Evolutionary conservation across 768 basidiomycete genomes (phyloP), one percentile per base, ranked within the genome.

Genomic region (Suillus discolor): DNA sequence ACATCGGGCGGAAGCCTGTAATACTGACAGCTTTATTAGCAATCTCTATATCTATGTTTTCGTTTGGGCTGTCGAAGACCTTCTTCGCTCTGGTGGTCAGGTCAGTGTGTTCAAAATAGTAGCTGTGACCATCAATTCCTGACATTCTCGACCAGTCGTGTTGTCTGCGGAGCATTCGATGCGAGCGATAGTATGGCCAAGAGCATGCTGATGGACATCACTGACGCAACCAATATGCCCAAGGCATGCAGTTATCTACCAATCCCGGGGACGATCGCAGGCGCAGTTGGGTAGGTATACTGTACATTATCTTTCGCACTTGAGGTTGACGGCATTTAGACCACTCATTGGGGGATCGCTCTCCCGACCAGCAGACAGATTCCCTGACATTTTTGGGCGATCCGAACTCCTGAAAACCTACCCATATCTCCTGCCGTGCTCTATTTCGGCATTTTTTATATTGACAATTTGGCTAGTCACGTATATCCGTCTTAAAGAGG

Each of bases 361-460:
- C 31, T 85, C 89, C 13, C 83, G 77, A 41, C 92, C 91, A 0
- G 81, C 83, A 61, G 89, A 92, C 51, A 85, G 84, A 28, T 91
- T 90, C 72, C 90, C 90, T 2, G 68, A 67, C 2, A 64, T 82
- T 1, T 92, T 93, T 67, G 88, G 88, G 57, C 66, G 77, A 39
- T 81, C 79, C 4, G 67, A 69, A 15, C 90, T 93, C 69, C 83
- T 88, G 82, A 82, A 80, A 68, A 72, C 81, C 61, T 89, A 89
- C 74, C 90, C 92, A 0, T 93, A 93, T 75, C 89, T 91, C 72
- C 79, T 92, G 18, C 85, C 90, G 0, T 91, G 90, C 70, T 81
- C 87, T 18, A 82, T 89, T 20, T 79, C 88, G 3, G 88, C 87
- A 1, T 83, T 82, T 1, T 83, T 87, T 70, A 79, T 86, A 1